Base-by-base conservation (phyloP, 352 stramenopile species). In the Phytophthora kernoviae region DNA sequence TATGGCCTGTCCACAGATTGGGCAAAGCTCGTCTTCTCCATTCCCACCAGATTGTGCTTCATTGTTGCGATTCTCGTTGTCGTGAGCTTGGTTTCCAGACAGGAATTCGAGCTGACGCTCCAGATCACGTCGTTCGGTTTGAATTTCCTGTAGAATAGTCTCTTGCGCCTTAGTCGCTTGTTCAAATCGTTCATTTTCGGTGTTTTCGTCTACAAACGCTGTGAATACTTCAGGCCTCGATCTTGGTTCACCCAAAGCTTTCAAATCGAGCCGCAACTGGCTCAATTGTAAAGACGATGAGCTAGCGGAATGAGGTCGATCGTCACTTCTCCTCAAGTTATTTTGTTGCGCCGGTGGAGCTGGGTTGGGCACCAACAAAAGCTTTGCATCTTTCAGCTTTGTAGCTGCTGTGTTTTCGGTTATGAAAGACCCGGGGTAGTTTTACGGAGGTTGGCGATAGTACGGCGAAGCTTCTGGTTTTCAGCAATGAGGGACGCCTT, bases 1-100 rank as follows among this genome's bases (percentile, higher is more conserved):
- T 11, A 90, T 90, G 4, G 70, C 51, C 5, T 62, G 67, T 2
- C 58, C 59, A 53, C 80, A 90, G 4, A 90, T 79, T 7, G 80
- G 80, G 32, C 80, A 90, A 11, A 63, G 32, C 0, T 85, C 77
- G 6, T 30, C 24, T 43, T 78, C 70, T 17, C 77, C 68, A 21
- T 44, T 54, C 34, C 17, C 24, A 9, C 17, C 17, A 34, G 6
- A 21, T 9, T 42, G 30, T 18, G 17, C 36, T 4, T 10, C 51
- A 41, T 36, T 57, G 8, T 40, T 54, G 10, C 45, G 22, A 14
- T 27, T 47, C 5, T 18, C 18, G 22, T 34, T 54, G 32, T 33
- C 27, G 18, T 32, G 33, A 24, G 27, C 15, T 47, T 66, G 50
- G 14, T 60, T 65, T 14, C 52, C 44, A 11, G 52, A 50, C 10